Conservation (phyloP, 192 early-diverging fungal species). For the Oehlia diaphana region DNA sequence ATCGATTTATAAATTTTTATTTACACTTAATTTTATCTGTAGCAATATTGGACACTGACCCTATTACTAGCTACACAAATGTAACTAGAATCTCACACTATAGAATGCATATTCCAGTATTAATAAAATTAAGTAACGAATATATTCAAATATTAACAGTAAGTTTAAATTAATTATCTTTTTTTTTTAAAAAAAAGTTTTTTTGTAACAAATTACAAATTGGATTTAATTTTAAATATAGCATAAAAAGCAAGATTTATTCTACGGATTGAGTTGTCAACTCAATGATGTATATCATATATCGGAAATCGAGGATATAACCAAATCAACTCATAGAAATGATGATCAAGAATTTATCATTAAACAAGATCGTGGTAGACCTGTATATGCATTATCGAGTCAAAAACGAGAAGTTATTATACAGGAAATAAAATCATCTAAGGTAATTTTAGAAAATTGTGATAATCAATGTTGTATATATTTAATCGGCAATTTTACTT, state of each 20-base stretch:
- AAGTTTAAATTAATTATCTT: not conserved
- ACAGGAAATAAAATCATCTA: not conserved
- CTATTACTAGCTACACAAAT: slow-evolving; percentile 61
- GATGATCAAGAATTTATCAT: slow-evolving; percentile 75
- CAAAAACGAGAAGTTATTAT: slow-evolving; percentile 71
- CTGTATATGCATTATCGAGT: slow-evolving; percentile 66
- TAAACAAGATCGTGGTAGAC: slow-evolving; percentile 68
- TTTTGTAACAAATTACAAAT: not conserved
- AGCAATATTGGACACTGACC: slow-evolving; percentile 71
- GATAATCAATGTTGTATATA: no score
- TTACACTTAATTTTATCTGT: not conserved
- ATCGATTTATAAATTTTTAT: not conserved
- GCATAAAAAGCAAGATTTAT: slow-evolving; percentile 69
- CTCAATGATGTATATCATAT: slow-evolving; percentile 89
- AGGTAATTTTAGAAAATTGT: slow-evolving; percentile 1
- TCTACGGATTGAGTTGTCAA: slow-evolving; percentile 67
- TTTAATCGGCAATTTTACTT: not conserved
- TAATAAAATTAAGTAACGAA: slow-evolving; percentile 78
- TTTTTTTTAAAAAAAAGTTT: not conserved
- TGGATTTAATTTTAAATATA: slow-evolving; percentile 26
- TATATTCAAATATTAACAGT: slow-evolving; percentile 76
- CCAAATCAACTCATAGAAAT: slow-evolving; percentile 52
- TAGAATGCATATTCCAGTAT: slow-evolving; percentile 66
- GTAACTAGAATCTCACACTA: slow-evolving; percentile 70
- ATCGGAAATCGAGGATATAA: slow-evolving; percentile 73